Evolutionary conservation across 2,329 filamentous ascomycete species (phyloP).

Genomic region (Paraphoma sp.): DNA sequence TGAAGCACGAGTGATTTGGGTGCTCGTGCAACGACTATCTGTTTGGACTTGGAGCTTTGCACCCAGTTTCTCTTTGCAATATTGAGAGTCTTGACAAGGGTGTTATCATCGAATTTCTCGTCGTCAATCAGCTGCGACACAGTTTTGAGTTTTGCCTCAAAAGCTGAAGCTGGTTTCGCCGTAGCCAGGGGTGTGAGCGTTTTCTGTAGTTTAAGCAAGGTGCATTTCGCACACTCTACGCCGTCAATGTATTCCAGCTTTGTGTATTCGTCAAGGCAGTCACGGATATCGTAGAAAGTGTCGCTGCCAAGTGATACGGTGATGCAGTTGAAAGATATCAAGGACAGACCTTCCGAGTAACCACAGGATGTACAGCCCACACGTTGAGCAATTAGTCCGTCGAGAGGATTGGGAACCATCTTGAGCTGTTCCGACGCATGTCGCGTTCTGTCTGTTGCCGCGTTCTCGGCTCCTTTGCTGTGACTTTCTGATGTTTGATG

Average conservation of each 20-base stretch:
- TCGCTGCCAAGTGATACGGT: slow-evolving; percentile 79
- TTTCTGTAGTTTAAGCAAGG: slow-evolving; percentile 67
- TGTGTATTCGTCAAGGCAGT: slow-evolving; percentile 85
- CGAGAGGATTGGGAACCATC: slow-evolving; percentile 74
- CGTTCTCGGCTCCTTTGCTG: too few relatives aligned
- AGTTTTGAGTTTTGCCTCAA: slow-evolving; percentile 64
- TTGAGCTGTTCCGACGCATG: slow-evolving; percentile 11
- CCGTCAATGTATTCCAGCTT: slow-evolving; percentile 84
- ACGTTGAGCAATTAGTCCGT: slow-evolving; percentile 85
- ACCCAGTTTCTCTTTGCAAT: slow-evolving; percentile 69
- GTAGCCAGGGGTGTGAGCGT: slow-evolving; percentile 29
- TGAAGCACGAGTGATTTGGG: slow-evolving; percentile 85
- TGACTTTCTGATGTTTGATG: slow-evolving; percentile 1
- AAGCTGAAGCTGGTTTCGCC: slow-evolving; percentile 49
- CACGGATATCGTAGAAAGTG: slow-evolving; percentile 71
- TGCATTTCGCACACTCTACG: slow-evolving; percentile 92
- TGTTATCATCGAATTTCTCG: slow-evolving; percentile 72
- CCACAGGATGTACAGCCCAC: slow-evolving; percentile 88
- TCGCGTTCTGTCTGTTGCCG: too few relatives aligned
- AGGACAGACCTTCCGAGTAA: slow-evolving; percentile 83
- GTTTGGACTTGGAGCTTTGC: slow-evolving; percentile 84
- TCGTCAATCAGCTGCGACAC: slow-evolving; percentile 76
- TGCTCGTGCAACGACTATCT: slow-evolving; percentile 82
- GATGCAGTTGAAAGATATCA: slow-evolving; percentile 93
- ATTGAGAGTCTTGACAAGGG: slow-evolving; percentile 54